Base-by-base conservation (phyloP, 768 basidiomycete genomes). In the Mycena maculata region DNA sequence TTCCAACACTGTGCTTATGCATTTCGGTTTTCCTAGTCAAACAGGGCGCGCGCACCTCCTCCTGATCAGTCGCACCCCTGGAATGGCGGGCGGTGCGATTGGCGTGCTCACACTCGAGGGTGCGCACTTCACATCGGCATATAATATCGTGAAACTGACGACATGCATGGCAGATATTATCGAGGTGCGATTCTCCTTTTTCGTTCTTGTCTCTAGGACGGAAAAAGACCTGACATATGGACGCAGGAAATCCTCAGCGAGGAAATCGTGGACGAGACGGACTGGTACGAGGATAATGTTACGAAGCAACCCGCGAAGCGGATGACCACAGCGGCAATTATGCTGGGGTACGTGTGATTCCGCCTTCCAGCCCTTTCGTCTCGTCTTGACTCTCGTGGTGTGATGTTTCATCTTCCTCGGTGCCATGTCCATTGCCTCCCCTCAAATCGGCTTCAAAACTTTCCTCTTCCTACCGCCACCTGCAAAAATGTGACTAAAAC, bases 261-360 rank as follows among this genome's bases (percentile, higher is more conserved):
- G 79, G 96, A 98, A 76, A 97, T 98, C 58, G 92, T 97, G 31
- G 96, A 97, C 73, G 96, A 98, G 78, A 97, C 95, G 3, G 96
- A 98, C 79, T 85, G 89, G 30, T 96, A 92, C 72, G 90, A 93
- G 70, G 93, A 95, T 70, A 98, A 97, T 74, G 89, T 89, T 52
- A 90, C 89, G 58, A 96, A 95, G 75, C 86, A 85, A 63, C 81
- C 84, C 8, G 96, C 93, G 0, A 90, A 85, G 69, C 84, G 96
- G 16, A 78, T 86, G 65, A 91, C 90, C 12, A 94, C 89, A 18
- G 87, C 91, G 11, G 86, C 88, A 12, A 84, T 94, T 41, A 95
- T 96, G 92, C 84, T 87, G 73, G 92, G 92, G 92, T 93, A 30
- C 39, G 85, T 78, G 16, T 27, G 41, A 15, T 20, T 18, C 22